These are phyloP conservation scores for Pseudocercospora fuligena DNA, from an alignment of 2,329 filamentous ascomycete species.

Conservation along the genomic window DNA sequence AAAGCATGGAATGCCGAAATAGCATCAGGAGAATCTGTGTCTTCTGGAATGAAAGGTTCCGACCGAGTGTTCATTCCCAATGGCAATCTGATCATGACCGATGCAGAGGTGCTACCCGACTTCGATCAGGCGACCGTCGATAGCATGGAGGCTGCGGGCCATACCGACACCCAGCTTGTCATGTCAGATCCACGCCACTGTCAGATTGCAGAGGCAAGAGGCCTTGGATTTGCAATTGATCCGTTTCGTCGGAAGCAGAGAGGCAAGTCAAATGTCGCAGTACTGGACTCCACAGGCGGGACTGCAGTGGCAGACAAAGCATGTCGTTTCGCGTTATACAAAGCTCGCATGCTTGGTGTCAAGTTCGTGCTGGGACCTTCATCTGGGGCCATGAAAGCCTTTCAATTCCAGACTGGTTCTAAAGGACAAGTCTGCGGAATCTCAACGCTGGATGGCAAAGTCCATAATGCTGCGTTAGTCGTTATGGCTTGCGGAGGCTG, in stretches of 20 bases:
- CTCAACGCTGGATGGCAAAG: constrained; percentile 50
- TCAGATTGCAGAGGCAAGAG: constrained; percentile 12
- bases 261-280: constrained; percentile 8
- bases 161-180: constrained; percentile 16
- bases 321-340: constrained; percentile 18
- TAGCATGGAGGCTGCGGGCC: constrained; percentile 18
- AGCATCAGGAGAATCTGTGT: neutral
- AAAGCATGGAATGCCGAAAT: constrained; percentile 38
- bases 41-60: constrained; percentile 8
- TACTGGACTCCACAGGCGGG: constrained; percentile 21
- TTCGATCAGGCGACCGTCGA: constrained; percentile 19
- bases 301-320: constrained; percentile 19
- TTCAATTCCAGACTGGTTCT: neutral
- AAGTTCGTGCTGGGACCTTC: neutral
- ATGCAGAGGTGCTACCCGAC: neutral
- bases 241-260: constrained; percentile 16
- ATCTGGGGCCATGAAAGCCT: neutral
- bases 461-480: constrained; percentile 29
- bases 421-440: constrained; percentile 9
- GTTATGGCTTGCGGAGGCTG: constrained; percentile 35
- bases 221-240: constrained; percentile 17
- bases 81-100: constrained; percentile 17
- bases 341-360: constrained; percentile 5
- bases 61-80: constrained; percentile 1
- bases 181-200: constrained; percentile 8